A percentile compares a stretch with the other conserved stretches of the same genome.
These are phyloP conservation scores for Cladosporium halotolerans DNA, from an alignment of 2,329 filamentous ascomycete genomes.

Conservation along the genomic window DNA sequence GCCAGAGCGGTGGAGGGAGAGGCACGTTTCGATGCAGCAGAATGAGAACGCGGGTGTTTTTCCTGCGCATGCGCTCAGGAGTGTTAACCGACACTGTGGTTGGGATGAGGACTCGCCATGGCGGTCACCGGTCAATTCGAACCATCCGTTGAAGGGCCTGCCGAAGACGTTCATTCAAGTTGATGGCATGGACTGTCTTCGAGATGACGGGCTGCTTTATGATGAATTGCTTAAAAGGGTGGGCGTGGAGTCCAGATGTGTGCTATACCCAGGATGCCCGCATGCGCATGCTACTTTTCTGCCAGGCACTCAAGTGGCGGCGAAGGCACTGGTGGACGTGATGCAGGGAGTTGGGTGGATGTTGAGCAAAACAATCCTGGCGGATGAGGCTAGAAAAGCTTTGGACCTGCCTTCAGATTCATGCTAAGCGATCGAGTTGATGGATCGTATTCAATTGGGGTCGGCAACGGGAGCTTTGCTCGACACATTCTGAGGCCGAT, in stretches of 20 bases:
- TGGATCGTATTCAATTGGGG: too few species aligned
- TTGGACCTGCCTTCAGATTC: too few species aligned
- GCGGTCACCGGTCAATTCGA: conserved; percentile 31
- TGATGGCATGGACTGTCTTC: conserved; percentile 44
- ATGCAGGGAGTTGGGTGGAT: conserved; percentile 32
- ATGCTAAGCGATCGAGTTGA: too few species aligned
- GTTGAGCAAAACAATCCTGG: background rate
- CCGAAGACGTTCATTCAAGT: conserved; percentile 47
- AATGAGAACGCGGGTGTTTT: conserved; percentile 35
- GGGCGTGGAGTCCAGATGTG: conserved; percentile 39
- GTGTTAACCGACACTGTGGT: conserved; percentile 11
- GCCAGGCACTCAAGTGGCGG: conserved; percentile 24
- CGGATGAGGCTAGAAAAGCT: too few species aligned
- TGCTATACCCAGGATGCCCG: conserved; percentile 39
- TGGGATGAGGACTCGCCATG: conserved; percentile 16
- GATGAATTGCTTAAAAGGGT: conserved; percentile 43
- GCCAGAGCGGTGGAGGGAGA: conserved; percentile 35
- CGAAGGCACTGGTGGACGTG: conserved; percentile 23
- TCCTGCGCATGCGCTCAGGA: conserved; percentile 8
- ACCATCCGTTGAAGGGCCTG: conserved; percentile 29
- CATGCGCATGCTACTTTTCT: conserved; percentile 36
- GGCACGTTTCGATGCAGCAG: conserved; percentile 37
- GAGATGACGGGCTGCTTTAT: conserved; percentile 51
- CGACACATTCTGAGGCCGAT: too few species aligned
- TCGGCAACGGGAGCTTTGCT: too few species aligned